A percentile compares a stretch with the other conserved stretches of the same genome.
Conservation (phyloP, 2,329 filamentous ascomycete genomes). For the Epichloe typhina region DNA sequence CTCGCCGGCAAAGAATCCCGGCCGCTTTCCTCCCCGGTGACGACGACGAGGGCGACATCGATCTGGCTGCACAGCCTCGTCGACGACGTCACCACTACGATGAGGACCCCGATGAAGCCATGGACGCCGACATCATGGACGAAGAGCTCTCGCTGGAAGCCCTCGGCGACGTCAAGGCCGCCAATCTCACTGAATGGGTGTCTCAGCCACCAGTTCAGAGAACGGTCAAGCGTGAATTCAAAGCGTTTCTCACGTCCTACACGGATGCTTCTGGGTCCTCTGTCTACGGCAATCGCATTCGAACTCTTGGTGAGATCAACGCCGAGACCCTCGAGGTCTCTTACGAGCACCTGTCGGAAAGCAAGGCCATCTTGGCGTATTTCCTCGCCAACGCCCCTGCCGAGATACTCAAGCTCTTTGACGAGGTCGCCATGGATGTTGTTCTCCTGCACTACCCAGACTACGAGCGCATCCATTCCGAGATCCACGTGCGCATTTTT, state of each 20-base stretch:
- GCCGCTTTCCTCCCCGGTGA: conserved; percentile 67
- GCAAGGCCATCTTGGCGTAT: conserved; percentile 88
- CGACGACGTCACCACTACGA: conserved; percentile 84
- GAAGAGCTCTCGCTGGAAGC: conserved; percentile 89
- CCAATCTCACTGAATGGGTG: conserved; percentile 91
- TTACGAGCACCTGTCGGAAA: conserved; percentile 79
- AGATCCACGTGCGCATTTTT: conserved; percentile 94
- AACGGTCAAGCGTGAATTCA: conserved; percentile 93
- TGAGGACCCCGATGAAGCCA: conserved; percentile 83
- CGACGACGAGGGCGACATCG: conserved; percentile 71
- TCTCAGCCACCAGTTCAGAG: conserved; percentile 78
- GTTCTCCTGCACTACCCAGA: conserved; percentile 93
- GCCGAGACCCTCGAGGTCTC: conserved; percentile 93
- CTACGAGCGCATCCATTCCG: conserved; percentile 92
- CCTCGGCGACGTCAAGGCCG: conserved; percentile 82
- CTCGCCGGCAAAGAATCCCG: conserved; percentile 52
- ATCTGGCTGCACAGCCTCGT: conserved; percentile 74
- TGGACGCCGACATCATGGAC: conserved; percentile 88
- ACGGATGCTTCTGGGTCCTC: conserved; percentile 80
- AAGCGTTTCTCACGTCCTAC: conserved; percentile 91
- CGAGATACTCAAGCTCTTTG: conserved; percentile 93
- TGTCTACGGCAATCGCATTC: conserved; percentile 87
- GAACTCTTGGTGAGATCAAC: conserved; percentile 93
- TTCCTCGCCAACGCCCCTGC: conserved; percentile 90
- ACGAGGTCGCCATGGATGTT: conserved; percentile 92